Evolutionary conservation across 2,329 filamentous ascomycete species (phyloP), one percentile per base, ranked within the genome.

Genomic region (Hypoxylon sp.): DNA sequence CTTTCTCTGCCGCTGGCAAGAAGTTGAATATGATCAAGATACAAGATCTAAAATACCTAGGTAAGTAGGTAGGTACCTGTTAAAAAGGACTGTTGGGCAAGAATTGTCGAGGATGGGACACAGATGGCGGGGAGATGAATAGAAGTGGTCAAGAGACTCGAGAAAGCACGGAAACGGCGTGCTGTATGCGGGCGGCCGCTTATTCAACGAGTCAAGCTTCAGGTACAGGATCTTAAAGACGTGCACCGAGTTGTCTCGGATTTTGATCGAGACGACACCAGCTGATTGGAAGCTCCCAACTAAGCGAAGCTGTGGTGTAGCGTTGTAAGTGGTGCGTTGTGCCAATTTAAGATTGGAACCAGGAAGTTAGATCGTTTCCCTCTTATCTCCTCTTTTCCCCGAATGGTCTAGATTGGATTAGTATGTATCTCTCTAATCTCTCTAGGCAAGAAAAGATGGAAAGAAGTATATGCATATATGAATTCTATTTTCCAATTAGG

Each of bases 171-270:
- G 57, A 14, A 41, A 63, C 28, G 60, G 53, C 14, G 60, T 53
- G 48, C 36, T 68, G 52, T 65, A 71, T 65, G 60, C 58, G 45
- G 58, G 64, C 41, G 34, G 32, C 63, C 63, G 43, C 57, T 56
- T 53, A 65, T 48, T 59, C 51, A 49, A 68, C 48, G 45, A 62
- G 53, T 43, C 17, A 63, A 46, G 62, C 66, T 63, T 63, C 71
- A 69, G 65, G 67, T 53, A 69, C 67, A 72, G 70, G 66, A 73
- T 67, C 67, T 74, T 58, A 62, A 21, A 61, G 67, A 73, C 34
- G 43, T 52, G 62, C 55, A 67, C 72, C 58, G 56, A 69, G 69
- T 74, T 74, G 73, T 75, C 72, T 75, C 70, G 72, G 70, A 68
- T 68, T 65, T 50, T 68, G 68, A 68, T 62, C 59, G 65, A 66